Evolutionary conservation across 2,329 filamentous ascomycete genomes (phyloP), one percentile per base, ranked within the genome.

Genomic region (Bipolaris victoriae): DNA sequence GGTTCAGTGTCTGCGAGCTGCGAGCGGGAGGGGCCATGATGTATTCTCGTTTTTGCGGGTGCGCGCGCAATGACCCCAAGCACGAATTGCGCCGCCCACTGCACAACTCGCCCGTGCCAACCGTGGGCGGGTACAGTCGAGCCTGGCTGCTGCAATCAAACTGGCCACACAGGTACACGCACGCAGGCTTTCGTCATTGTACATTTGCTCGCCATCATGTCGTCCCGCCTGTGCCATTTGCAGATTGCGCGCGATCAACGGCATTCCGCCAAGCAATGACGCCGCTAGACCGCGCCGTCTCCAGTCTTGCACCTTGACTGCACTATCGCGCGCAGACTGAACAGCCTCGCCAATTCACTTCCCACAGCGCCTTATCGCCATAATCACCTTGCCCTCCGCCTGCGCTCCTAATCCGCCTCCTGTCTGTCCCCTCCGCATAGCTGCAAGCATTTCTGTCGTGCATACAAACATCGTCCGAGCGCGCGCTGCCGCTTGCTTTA

Each of bases 401-500:
- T 54, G 60, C 22, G 22, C 22, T 60, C 59, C 51, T 50, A 49
- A 60, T 44, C 45, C 57, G 56, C 60, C 65, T 53, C 35, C 36
- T 33, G 16, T 43, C 56, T 36, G 16, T 44, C 41, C 43, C 55
- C 50, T 41, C 43, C 26, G 24, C 41, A 41, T 45, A 51, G 33
- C 52, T 64, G 63, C 65, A 59, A 45, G 62, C 54, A 63, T 62
- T 62, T 53, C 61, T 62, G 35, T 31, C 20, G 20, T 55, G 57
- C 9, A 51, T 56, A 64, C 9, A 51, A 55, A 64, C 60, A 55
- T 57, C 57, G 57, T 58, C 59, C 63, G 63, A 61, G 65, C 70
- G 65, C 64, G 66, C 63, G 60, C 60, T 54, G 64, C 59, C 61
- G 55, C 58, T 57, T 59, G 54, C 57, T 58, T 64, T 64, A 66